Evolutionary conservation across 2,329 filamentous ascomycete genomes (phyloP), one percentile per base, ranked within the genome.

Genomic region (Nemania sp.): DNA sequence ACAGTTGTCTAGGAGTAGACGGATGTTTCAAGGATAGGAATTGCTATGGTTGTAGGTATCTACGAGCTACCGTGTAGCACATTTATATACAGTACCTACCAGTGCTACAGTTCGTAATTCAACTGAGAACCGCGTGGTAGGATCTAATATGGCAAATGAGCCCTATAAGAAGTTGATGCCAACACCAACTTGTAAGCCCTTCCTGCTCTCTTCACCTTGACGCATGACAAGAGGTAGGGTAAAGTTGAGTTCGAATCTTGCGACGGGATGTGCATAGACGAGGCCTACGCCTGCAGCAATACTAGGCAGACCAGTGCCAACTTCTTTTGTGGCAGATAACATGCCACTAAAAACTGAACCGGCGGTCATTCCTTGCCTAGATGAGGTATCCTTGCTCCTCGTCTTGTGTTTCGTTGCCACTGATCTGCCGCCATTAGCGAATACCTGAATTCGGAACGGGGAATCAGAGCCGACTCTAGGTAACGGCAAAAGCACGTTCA

Each of bases 181-280:
- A 47, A 99, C 93, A n/a, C 96, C 96, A 75, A 99, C 90, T 79
- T 96, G 94, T 71, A 99, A 78, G 0, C 96, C 96, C 82, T 99
- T 99, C 63, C 95, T 89, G 18, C 89, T 91, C 74, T 96, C 91
- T 81, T 99, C 96, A 41, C 93, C 94, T 71, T 87, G 90, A 66
- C 96, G 87, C 76, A 93, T 80, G 20, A 95, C 90, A 67, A 99
- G 79, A 1, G 96, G 96, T 73, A 99, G 80, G 74, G 92, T 94
- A 79, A 99, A 97, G 81, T 99, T 99, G 73, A 99, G 84, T 83
- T 99, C 96, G 72, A 99, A 98, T 64, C 96, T 85, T 11, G 96
- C 96, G 22, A 95, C 91, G 0, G 94, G 94, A 77, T 98, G 95
- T 3, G 94, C 96, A 78, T 99, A 99, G 0, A 99, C 94, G 24